Conservation (phyloP, 2,329 filamentous ascomycete species). For the Trichoderma guizhouense region DNA sequence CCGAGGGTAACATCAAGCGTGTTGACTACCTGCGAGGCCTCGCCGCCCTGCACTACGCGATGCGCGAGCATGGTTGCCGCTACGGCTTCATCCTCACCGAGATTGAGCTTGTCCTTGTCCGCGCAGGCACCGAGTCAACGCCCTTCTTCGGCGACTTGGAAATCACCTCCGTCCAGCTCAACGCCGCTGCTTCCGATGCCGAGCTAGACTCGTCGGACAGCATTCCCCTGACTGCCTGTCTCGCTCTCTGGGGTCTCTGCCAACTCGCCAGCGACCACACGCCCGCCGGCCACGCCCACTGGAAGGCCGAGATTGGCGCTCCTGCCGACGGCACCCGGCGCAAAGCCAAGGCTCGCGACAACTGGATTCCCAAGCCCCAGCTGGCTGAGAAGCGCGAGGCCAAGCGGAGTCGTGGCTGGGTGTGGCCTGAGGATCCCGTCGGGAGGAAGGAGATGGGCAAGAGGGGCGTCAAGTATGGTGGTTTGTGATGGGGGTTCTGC, state of each 20-base stretch:
- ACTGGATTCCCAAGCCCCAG: slow-evolving; percentile 73
- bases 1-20: slow-evolving; percentile 77
- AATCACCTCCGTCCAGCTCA: slow-evolving; percentile 60
- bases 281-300: slow-evolving; percentile 54
- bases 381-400: slow-evolving; percentile 72
- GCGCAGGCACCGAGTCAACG: slow-evolving; percentile 66
- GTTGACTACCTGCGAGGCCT: slow-evolving; percentile 87
- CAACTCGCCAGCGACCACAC: slow-evolving; percentile 62
- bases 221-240: slow-evolving; percentile 61
- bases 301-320: slow-evolving; percentile 69
- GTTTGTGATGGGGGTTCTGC: background rate
- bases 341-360: slow-evolving; percentile 66
- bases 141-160: slow-evolving; percentile 91
- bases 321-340: slow-evolving; percentile 69
- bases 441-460: slow-evolving; percentile 69
- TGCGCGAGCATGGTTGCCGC: slow-evolving; percentile 89
- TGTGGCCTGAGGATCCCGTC: slow-evolving; percentile 70
- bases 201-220: slow-evolving; percentile 27
- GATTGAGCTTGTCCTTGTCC: slow-evolving; percentile 88
- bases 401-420: slow-evolving; percentile 71
- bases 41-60: slow-evolving; percentile 80
- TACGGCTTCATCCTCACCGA: slow-evolving; percentile 97
- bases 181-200: slow-evolving; percentile 34
- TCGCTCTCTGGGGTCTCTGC: slow-evolving; percentile 76
- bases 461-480: slow-evolving; percentile 58